Evolutionary conservation across 495 filamentous ascomycete species (phyloP).

Genomic region (Hypoxylon rickii): DNA sequence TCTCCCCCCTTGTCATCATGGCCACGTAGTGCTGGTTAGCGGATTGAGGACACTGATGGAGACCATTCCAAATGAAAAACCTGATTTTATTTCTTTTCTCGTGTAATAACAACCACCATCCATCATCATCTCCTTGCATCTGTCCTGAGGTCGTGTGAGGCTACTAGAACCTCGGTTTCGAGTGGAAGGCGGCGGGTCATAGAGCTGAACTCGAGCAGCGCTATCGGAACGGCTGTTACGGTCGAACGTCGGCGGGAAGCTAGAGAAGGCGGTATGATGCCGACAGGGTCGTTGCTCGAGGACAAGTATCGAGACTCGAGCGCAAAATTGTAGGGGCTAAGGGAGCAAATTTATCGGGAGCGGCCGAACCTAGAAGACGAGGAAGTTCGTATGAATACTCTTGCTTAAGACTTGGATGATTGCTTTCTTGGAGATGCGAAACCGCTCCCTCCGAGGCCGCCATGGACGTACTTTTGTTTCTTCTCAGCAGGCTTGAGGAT

Average conservation of each 20-base stretch:
- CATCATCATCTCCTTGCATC: conserved; percentile 25
- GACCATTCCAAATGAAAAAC: conserved; percentile 43
- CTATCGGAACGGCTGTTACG: conserved; percentile 28
- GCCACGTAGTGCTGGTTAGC: conserved; percentile 4
- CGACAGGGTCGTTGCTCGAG: conserved; percentile 32
- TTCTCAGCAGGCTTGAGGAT: conserved; percentile 99
- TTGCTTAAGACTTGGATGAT: conserved; percentile 76
- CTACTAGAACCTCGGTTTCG: conserved; percentile 19
- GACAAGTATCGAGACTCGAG: conserved; percentile 35
- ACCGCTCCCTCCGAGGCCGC: conserved; percentile 83
- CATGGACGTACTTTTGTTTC: conserved; percentile 99
- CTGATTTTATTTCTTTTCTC: conserved; percentile 45
- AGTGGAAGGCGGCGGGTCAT: conserved; percentile 21
- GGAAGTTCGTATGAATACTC: conserved; percentile 75
- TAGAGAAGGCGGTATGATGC: conserved; percentile 12
- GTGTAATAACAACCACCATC: conserved; percentile 38
- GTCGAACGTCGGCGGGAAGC: conserved; percentile 13
- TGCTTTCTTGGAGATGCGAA: conserved; percentile 90
- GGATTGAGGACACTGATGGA: conserved; percentile 24
- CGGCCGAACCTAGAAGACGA: conserved; percentile 95
- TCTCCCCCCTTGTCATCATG: conserved; percentile 33
- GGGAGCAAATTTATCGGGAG: conserved; percentile 65
- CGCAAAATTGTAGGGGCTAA: conserved; percentile 18
- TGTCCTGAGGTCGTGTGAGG: conserved; percentile 25
- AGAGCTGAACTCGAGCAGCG: conserved; percentile 30